These are phyloP conservation scores for Glycine latifolia DNA, from an alignment of 306 rosid genomes.

Conservation along the genomic window DNA sequence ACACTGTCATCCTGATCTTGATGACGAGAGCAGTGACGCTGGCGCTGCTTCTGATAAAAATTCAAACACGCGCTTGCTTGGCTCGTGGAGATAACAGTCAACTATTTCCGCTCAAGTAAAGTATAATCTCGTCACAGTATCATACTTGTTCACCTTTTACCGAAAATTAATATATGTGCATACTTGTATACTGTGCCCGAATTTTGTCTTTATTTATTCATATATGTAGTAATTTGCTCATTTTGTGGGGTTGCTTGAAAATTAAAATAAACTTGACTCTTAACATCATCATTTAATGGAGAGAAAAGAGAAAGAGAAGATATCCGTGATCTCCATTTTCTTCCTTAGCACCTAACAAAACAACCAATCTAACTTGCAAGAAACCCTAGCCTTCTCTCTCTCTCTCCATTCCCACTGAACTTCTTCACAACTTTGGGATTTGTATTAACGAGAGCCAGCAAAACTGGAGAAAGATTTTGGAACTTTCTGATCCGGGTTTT, in stretches of 20 bases:
- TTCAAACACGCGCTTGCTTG: neutral
- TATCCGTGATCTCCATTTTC: conserved; percentile 55
- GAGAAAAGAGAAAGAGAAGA: neutral
- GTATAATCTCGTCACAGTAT: neutral
- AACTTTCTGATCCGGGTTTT: conserved; percentile 49
- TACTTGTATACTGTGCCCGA: neutral
- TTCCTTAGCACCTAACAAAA: conserved; percentile 36
- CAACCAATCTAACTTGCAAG: conserved; percentile 53
- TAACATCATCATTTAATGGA: conserved; percentile 28
- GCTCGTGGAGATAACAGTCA: neutral
- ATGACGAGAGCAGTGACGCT: neutral
- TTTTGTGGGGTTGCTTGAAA: conserved; percentile 15
- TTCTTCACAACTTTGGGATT: neutral
- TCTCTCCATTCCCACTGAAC: neutral
- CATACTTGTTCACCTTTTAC: neutral
- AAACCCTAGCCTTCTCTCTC: conserved; percentile 55
- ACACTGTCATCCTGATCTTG: neutral
- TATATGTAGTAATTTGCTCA: neutral
- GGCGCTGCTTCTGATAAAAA: too few species aligned
- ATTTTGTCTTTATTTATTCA: neutral
- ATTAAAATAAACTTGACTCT: conserved; percentile 19
- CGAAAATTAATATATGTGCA: neutral
- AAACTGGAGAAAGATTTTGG: conserved; percentile 26
- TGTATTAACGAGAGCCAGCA: neutral
- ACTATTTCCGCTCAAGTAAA: neutral